Evolutionary conservation across 495 filamentous ascomycete species (phyloP), one percentile per base, ranked within the genome.

Genomic region (Melanomma pulvis-pyrius): DNA sequence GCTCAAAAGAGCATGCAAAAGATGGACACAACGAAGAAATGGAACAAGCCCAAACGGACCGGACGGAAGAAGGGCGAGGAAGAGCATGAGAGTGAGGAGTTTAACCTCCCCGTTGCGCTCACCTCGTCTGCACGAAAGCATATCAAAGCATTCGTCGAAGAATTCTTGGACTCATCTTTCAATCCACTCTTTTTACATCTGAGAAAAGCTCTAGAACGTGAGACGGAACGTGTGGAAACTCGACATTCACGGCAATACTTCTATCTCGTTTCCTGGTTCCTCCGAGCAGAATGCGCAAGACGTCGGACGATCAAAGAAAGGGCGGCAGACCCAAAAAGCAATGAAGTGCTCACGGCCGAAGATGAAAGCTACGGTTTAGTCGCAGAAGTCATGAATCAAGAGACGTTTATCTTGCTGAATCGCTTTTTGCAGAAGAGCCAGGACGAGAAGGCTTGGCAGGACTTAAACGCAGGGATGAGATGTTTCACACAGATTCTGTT

Each of bases 81-180:
- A 48, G 84, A 87, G 41, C 80, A 81, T 2, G 82, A 87, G 15
- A 78, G 76, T 61, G 82, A 84, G 68, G 92, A 96, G 53, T 91
- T 97, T 63, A 91, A 91, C 55, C 87, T 86, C 29, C 83, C 84
- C 0, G 84, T 88, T 0, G 79, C 84, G 22, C 79, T 98, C 1
- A 90, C 87, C 39, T 77, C 83, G 26, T 76, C 80, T 26, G 92
- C 92, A 32, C 87, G 83, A 19, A 82, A 87, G 55, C 86, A 92
- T 64, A 80, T 99, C 1, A 83, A 89, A 30, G 79, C 76, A 5
- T 99, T 99, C 67, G 90, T 97, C 1, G 91, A 96, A 70, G 92
- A 97, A 54, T 97, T 99, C 70, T 77, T 99, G 4, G 96, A 99
- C 75, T 92, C 93, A 0, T 87, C 92, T 0, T 99, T 99, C 79